phyloP scores from a whole-genome alignment of 2,329 filamentous ascomycete species.

The Aureobasidium zeae region DNA sequence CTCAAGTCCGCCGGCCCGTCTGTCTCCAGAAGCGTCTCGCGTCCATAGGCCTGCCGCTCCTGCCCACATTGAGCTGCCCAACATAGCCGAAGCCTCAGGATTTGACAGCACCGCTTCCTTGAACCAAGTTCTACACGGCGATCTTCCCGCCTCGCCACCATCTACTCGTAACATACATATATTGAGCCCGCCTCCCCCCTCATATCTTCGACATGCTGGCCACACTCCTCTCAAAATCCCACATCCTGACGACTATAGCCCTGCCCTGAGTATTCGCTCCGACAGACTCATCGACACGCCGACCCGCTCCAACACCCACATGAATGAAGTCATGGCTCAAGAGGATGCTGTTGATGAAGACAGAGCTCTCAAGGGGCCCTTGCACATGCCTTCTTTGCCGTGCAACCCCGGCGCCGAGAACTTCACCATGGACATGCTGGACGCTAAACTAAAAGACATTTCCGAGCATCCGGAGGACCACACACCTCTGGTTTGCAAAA shows the following conservation, averaged over 20 bases:
- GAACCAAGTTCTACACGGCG: constrained; percentile 21
- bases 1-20: no score
- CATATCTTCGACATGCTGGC: constrained; percentile 25
- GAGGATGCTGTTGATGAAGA: constrained; percentile 26
- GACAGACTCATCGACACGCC: constrained; percentile 29
- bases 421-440: constrained; percentile 29
- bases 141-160: constrained; percentile 25
- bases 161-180: constrained; percentile 16
- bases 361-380: constrained; percentile 25
- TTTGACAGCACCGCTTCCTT: constrained; percentile 2
- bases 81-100: neutral
- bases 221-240: constrained; percentile 28
- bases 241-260: constrained; percentile 23
- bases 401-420: constrained; percentile 26
- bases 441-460: constrained; percentile 26
- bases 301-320: constrained; percentile 28
- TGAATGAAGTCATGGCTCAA: constrained; percentile 25
- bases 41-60: constrained; percentile 16
- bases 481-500: constrained; percentile 24
- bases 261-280: constrained; percentile 17
- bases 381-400: constrained; percentile 30
- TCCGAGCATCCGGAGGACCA: constrained; percentile 26
- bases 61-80: constrained; percentile 14
- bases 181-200: constrained; percentile 26
- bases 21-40: constrained; percentile 8